Evolutionary conservation across 805 yeast genomes (phyloP).

Genomic region (Debaryomyces tyrocola): DNA sequence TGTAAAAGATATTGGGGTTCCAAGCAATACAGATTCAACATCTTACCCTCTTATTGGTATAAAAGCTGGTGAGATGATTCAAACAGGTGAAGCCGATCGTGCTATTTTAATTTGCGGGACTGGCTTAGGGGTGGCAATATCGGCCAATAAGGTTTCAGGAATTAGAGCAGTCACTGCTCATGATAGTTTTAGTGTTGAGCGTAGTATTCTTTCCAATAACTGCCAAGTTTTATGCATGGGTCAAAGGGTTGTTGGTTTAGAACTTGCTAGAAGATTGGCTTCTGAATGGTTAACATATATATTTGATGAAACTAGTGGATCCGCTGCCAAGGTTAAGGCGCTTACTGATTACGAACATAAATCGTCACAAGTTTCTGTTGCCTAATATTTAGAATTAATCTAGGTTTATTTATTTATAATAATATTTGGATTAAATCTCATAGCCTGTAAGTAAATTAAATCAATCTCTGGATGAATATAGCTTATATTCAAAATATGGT

Average conservation of each 20-base stretch:
- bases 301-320: slow-evolving; percentile 39
- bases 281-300: slow-evolving; percentile 44
- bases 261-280: slow-evolving; percentile 43
- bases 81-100: slow-evolving; percentile 42
- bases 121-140: slow-evolving; percentile 49
- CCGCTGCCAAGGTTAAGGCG: slow-evolving; percentile 42
- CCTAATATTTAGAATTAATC: not conserved
- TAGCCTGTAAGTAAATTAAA: too few species aligned
- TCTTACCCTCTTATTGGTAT: slow-evolving; percentile 47
- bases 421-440: not conserved
- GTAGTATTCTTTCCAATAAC: slow-evolving; percentile 43
- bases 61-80: slow-evolving; percentile 41
- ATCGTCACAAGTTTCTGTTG: not conserved
- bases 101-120: slow-evolving; percentile 50
- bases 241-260: slow-evolving; percentile 45
- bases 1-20: slow-evolving; percentile 43
- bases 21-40: slow-evolving; percentile 25
- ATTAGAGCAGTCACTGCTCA: slow-evolving; percentile 51
- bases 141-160: slow-evolving; percentile 48
- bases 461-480: too few species aligned
- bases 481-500: too few species aligned
- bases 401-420: not conserved
- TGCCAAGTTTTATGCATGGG: slow-evolving; percentile 51
- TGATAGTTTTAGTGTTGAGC: slow-evolving; percentile 47
- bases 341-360: slow-evolving; percentile 24